These are phyloP conservation scores for Piper longum DNA, from an alignment of 164 flowering plant genomes.

Conservation along the genomic window DNA sequence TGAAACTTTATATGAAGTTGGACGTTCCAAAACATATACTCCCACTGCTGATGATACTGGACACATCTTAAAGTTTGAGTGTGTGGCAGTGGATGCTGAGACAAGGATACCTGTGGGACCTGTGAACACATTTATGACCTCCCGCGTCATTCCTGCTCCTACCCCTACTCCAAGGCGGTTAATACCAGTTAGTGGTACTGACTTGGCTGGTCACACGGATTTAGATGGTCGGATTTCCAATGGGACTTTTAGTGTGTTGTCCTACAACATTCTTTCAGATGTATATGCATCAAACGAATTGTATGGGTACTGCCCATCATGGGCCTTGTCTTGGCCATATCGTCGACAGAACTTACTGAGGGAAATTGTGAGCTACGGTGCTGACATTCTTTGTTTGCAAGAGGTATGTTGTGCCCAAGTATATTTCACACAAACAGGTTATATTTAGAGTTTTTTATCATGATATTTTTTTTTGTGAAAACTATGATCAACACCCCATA, in stretches of 20 bases:
- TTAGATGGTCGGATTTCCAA: conserved; percentile 49
- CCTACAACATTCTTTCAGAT: conserved; percentile 85
- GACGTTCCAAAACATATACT: conserved; percentile 72
- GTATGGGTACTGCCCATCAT: conserved; percentile 84
- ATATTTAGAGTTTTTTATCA: too few species aligned
- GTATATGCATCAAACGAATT: conserved; percentile 53
- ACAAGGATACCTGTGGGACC: conserved; percentile 53
- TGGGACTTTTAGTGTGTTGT: conserved; percentile 82
- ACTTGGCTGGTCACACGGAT: conserved; percentile 52
- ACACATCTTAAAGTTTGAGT: conserved; percentile 76
- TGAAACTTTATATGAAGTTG: conserved; percentile 71
- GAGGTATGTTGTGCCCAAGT: conserved; percentile 38
- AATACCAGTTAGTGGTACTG: conserved; percentile 62
- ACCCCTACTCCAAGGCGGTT: conserved; percentile 74
- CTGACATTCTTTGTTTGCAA: conserved; percentile 92
- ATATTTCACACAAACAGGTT: background rate
- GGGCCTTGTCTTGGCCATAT: conserved; percentile 97
- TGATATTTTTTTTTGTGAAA: too few species aligned
- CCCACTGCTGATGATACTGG: conserved; percentile 93
- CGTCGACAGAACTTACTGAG: conserved; percentile 80
- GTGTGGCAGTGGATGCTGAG: conserved; percentile 70
- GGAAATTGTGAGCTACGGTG: conserved; percentile 89
- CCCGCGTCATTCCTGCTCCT: conserved; percentile 92
- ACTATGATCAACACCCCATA: too few species aligned
- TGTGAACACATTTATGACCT: conserved; percentile 38